Base-by-base conservation (phyloP, 2,329 filamentous ascomycete species). In the Byssochlamys sp. region DNA sequence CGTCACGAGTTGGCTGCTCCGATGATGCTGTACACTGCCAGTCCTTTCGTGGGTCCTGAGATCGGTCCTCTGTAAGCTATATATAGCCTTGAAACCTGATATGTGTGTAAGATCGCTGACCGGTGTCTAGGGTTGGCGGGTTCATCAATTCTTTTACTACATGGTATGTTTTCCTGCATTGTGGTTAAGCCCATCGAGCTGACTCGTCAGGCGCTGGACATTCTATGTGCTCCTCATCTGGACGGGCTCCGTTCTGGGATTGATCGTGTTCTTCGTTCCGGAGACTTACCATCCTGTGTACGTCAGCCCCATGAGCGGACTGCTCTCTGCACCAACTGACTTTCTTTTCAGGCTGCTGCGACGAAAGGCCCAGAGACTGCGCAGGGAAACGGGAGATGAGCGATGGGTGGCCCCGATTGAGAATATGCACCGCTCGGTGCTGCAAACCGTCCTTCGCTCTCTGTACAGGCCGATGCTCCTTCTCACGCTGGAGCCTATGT, bases 171-270 rank as follows among this genome's bases (percentile, higher is more conserved):
- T 27, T 53, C 39, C 19, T 45, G 39, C 27, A 14, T 39, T 7
- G 29, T 10, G 11, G 7, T 31, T 31, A 12, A 19, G 24, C 1
- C 10, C 9, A 24, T 49, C 26, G 11, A 19, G 29, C 57, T 58
- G 24, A 56, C 29, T 28, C 11, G 2, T 6, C 52, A 75, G 74
- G 87, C 78, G 88, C 55, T 94, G 89, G 89, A 88, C 86, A 0
- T 91, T 94, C 72, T 96, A 91, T 68, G 80, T 91, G 3, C 77
- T 95, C 59, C 74, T 95, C 54, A 95, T 96, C 54, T 95, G 90
- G 90, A 80, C 85, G 1, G 83, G 79, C n/a, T 72, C 78, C 6
- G 73, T 90, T 65, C 78, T 90, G 54, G 68, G 80, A 10, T 75
- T 84, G 59, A 85, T 96, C 55, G 68, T 85, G 33, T 69, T 90